These are phyloP conservation scores for Cardiospermum halicacabum DNA, from an alignment of 345 rosid species.

Conservation along the genomic window DNA sequence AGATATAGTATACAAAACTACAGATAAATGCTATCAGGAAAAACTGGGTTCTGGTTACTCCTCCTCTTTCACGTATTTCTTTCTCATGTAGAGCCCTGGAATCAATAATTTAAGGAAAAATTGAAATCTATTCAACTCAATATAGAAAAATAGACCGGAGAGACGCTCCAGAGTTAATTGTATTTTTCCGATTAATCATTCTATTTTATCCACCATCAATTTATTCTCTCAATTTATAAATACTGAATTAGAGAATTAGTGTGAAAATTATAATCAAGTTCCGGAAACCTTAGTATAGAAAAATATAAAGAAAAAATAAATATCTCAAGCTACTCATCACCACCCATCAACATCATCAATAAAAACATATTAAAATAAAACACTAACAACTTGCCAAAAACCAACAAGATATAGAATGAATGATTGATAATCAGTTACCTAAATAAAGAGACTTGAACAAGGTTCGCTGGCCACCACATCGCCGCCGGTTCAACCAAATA, in stretches of 20 bases:
- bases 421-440: slow-evolving; percentile 36
- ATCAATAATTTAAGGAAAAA: background rate
- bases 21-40: slow-evolving; percentile 72
- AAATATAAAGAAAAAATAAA: background rate
- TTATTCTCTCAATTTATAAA: too few relatives aligned
- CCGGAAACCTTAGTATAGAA: background rate
- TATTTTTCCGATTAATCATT: too few relatives aligned
- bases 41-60: slow-evolving; percentile 78
- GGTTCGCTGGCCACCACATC: slow-evolving; percentile 99
- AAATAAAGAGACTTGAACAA: slow-evolving; percentile 93
- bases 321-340: too few relatives aligned
- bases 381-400: background rate
- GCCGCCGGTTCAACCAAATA: slow-evolving; percentile 94
- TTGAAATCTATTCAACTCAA: too few relatives aligned
- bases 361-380: background rate
- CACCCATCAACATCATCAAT: too few relatives aligned
- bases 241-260: too few relatives aligned
- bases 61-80: slow-evolving; percentile 68
- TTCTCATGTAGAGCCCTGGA: slow-evolving; percentile 83
- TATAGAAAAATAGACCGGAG: too few relatives aligned
- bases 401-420: background rate
- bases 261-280: background rate
- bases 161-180: too few relatives aligned
- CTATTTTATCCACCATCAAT: too few relatives aligned
- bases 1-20: slow-evolving; percentile 84